These are phyloP conservation scores for Solanum raphanifolium DNA, from an alignment of 257 asterid genomes.

Conservation along the genomic window DNA sequence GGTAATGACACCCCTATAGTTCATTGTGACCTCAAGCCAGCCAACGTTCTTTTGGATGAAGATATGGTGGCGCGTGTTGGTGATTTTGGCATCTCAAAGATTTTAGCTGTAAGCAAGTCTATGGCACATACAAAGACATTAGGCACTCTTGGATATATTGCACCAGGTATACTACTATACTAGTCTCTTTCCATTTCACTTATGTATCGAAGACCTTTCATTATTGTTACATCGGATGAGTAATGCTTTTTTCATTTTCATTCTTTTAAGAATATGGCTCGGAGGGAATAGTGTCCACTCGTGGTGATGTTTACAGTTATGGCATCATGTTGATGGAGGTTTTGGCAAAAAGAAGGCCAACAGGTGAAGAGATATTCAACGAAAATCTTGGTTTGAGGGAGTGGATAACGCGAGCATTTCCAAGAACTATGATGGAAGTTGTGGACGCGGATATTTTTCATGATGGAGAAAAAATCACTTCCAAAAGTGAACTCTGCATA, in stretches of 20 bases:
- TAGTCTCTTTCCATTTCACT: not conserved
- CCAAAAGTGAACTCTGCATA: not conserved
- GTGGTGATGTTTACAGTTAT: constrained; percentile 23
- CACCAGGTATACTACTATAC: constrained; percentile 19
- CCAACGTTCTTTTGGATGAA: constrained; percentile 19
- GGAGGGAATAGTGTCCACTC: constrained; percentile 21
- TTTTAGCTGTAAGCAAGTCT: not conserved
- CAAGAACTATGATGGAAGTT: not conserved
- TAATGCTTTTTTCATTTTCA: not conserved
- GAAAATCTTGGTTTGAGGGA: constrained; percentile 11
- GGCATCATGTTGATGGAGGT: constrained; percentile 28
- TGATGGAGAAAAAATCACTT: not conserved
- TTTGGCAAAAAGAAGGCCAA: constrained; percentile 20
- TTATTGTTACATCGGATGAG: not conserved
- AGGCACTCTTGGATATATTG: constrained; percentile 32
- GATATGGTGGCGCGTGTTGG: constrained; percentile 8
- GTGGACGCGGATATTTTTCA: not conserved
- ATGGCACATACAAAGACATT: constrained; percentile 15
- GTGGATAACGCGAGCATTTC: constrained; percentile 15
- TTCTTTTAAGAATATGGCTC: constrained; percentile 19
- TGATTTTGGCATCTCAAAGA: constrained; percentile 31
- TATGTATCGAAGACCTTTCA: not conserved
- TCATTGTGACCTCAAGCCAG: constrained; percentile 33
- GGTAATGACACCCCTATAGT: constrained; percentile 13
- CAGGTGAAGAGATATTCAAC: constrained; percentile 11